Evolutionary conservation across 1,284 basidiomycete genomes (phyloP), one percentile per base, ranked within the genome.

Genomic region (Ceratobasidium sp.): DNA sequence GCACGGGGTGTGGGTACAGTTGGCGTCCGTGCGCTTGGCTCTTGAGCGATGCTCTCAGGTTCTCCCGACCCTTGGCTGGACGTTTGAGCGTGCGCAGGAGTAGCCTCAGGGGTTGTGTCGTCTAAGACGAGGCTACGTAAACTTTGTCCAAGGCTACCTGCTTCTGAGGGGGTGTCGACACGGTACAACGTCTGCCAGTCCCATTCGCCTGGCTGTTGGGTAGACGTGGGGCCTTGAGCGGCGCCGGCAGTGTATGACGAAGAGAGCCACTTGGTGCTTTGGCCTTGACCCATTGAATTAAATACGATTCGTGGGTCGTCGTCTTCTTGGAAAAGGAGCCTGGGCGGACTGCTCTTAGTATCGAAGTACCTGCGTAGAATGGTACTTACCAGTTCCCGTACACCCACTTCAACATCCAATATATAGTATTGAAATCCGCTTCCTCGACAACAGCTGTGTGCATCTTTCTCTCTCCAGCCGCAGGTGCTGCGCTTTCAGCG

Each of bases 371-470:
- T 6, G 33, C 33, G 42, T 39, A 10, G 23, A 33, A 46, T 5
- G 1, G 15, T 5, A 55, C 71, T 23, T 66, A 76, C 72, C 91
- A 93, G 82, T 95, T 93, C 1, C 92, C 92, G 82, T 95, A 96
- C 53, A 94, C 90, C 85, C 90, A 95, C 81, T 94, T 94, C 72
- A 96, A 85, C 70, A 96, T 85, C 94, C 94, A 95, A 83, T 95
- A 95, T 3, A 94, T 90, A 0, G 94, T 95, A 67, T 91, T 89
- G 81, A 93, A 96, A 81, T 94, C 93, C 9, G 93, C 93, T 84
- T 96, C 94, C 81, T 95, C 92, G 12, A 96, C 93, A 39, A 93
- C 86, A 60, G 95, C 85, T 0, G 91, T 92, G 82, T 91, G 90
- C 0, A 90, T 81, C 81, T 91, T 91, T 76, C 91, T 86, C 79